Evolutionary conservation across 2,329 filamentous ascomycete species (phyloP).

Genomic region (Blastomyces emzantsi): DNA sequence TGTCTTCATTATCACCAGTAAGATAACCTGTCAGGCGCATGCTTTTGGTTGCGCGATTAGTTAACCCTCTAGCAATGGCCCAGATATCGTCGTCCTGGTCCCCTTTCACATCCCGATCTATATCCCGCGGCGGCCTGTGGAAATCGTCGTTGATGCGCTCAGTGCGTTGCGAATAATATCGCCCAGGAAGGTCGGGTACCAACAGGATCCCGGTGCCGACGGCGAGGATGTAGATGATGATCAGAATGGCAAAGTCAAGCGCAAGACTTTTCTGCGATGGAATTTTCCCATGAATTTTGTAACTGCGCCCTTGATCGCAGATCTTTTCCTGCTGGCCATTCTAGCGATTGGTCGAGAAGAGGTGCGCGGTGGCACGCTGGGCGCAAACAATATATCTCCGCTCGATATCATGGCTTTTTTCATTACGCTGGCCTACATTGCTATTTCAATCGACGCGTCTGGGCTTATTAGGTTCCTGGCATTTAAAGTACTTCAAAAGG

Average conservation of each 20-base stretch:
- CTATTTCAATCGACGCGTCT: conserved; percentile 67
- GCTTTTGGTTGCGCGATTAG: neutral
- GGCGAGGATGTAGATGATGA: conserved; percentile 20
- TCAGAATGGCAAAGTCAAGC: conserved; percentile 21
- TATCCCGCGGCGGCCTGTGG: conserved; percentile 45
- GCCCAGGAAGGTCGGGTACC: conserved; percentile 25
- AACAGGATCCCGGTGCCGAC: conserved; percentile 5
- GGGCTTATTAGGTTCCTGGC: conserved; percentile 62
- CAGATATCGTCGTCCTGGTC: conserved; percentile 61
- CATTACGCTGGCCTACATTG: conserved; percentile 64
- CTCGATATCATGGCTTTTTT: conserved; percentile 70
- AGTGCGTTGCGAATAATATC: conserved; percentile 46
- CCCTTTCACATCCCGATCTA: conserved; percentile 58
- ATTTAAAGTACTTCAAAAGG: conserved; percentile 60
- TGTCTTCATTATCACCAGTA: conserved; percentile 61
- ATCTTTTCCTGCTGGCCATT: conserved; percentile 63
- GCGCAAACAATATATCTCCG: conserved; percentile 56
- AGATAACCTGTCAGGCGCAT: conserved; percentile 29
- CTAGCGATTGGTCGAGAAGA: conserved; percentile 57
- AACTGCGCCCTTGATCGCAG: conserved; percentile 60
- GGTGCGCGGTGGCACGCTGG: conserved; percentile 59
- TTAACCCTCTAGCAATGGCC: conserved; percentile 7
- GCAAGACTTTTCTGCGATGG: conserved; percentile 41
- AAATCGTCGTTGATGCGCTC: conserved; percentile 39
- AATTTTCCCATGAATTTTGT: conserved; percentile 60